Evolutionary conservation across 345 rosid genomes (phyloP).

Genomic region (Syzygium grande): DNA sequence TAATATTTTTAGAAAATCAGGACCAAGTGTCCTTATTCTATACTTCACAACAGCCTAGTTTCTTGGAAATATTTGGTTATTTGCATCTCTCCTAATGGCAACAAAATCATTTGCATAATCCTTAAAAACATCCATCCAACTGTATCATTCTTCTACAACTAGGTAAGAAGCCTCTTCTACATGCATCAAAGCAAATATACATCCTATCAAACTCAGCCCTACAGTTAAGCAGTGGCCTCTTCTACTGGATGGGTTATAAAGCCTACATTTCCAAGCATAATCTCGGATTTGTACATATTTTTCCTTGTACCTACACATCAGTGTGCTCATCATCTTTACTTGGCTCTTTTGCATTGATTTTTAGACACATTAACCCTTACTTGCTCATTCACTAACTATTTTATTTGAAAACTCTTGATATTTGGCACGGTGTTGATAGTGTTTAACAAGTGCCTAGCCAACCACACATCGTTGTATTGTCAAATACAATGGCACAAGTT

Average conservation of each 20-base stretch:
- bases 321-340: not conserved
- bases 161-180: too few relatives aligned
- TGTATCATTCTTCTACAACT: too few relatives aligned
- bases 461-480: not conserved
- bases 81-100: too few relatives aligned
- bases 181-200: too few relatives aligned
- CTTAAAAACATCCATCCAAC: too few relatives aligned
- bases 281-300: not conserved
- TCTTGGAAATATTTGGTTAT: too few relatives aligned
- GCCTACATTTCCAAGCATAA: not conserved
- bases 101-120: too few relatives aligned
- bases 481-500: not conserved
- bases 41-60: too few relatives aligned
- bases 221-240: not conserved
- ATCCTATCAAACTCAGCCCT: not conserved
- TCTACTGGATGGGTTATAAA: not conserved
- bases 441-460: not conserved
- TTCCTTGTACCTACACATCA: not conserved
- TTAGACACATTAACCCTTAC: not conserved
- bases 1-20: too few relatives aligned
- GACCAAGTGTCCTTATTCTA: too few relatives aligned
- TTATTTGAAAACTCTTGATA: not conserved
- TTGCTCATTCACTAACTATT: not conserved
- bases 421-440: not conserved
- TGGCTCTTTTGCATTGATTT: not conserved